Base-by-base conservation (phyloP, 176 grass and related monocot species). In the Bolboschoenus planiculmis region DNA sequence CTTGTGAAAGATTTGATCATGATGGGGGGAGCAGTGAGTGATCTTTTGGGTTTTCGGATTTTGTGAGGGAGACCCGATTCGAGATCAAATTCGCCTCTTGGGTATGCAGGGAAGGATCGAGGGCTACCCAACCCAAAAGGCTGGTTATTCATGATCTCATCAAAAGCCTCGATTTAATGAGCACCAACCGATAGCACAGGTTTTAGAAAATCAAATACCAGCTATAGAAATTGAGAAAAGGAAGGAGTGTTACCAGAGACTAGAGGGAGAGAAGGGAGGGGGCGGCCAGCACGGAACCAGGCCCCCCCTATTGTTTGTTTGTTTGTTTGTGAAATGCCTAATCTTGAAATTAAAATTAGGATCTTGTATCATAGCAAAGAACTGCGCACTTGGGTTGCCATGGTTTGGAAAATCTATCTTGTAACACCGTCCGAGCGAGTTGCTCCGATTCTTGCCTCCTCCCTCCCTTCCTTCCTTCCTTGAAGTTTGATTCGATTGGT, bases 71-170 rank as follows among this genome's bases (percentile, higher is more conserved):
- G 70, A 79, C 90, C 96, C 23, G 89, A 87, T 84, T 95, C 91
- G 43, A 95, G 70, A 82, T 98, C 96, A 40, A 95, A 87, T 51
- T 98, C 92, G 15, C 54, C 88, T 86, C 85, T 84, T 44, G 89
- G 89, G 87, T 95, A 98, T 78, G 88, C 85, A 81, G 88, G 88
- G 83, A 95, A 91, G 31, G 96, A 89, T 46, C 87, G 89, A 84
- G 92, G 89, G 57, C 90, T 97, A 81, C 90, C 92, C 23, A 90
- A 44, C 30, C 92, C 88, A 78, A 89, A 94, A 55, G 90, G 86
- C 78, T 88, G 87, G 81, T 88, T 94, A 81, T 59, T 93, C 90
- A 94, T 98, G 18, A 64, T 83, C 84, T 27, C 87, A 44, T 18
- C 36, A 80, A 75, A 44, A 1, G 14, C 61, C 54, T 46, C 2